Evolutionary conservation across 1,284 basidiomycete species (phyloP).

Genomic region (Cutaneotrichosporon sp.): DNA sequence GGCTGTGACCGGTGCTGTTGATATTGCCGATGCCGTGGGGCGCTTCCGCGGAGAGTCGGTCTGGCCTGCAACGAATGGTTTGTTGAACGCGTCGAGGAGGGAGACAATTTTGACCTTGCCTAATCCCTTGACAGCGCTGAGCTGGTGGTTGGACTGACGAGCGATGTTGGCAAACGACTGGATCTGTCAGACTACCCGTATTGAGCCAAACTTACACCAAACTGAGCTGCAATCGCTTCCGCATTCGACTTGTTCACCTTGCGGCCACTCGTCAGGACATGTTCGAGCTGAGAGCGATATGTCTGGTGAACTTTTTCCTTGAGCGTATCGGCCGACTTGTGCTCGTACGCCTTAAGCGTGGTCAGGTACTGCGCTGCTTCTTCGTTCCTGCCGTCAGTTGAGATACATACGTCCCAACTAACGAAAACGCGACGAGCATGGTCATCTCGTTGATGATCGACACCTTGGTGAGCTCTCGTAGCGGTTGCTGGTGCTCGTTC

Average conservation of each 20-base stretch:
- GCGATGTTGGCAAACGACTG: constrained; percentile 77
- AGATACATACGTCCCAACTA: constrained; percentile 42
- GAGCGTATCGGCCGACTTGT: constrained; percentile 87
- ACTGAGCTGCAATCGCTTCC: constrained; percentile 82
- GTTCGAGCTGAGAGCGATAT: constrained; percentile 73
- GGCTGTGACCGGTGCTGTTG: no score
- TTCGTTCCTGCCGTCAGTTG: constrained; percentile 58
- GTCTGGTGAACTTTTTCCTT: constrained; percentile 89
- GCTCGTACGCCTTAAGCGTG: constrained; percentile 88
- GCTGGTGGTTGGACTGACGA: constrained; percentile 63
- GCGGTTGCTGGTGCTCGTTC: constrained; percentile 84
- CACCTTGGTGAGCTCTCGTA: constrained; percentile 88
- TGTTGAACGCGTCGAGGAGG: constrained; percentile 53
- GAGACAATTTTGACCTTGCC: constrained; percentile 87
- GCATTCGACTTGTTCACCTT: constrained; percentile 98
- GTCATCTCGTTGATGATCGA: constrained; percentile 91
- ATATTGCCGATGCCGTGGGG: no score
- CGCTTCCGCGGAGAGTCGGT: neutral
- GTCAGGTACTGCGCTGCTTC: constrained; percentile 90
- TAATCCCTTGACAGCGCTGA: constrained; percentile 83
- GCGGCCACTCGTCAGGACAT: constrained; percentile 81
- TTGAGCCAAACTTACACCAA: constrained; percentile 62
- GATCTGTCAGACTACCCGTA: neutral
- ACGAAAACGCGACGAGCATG: constrained; percentile 89
- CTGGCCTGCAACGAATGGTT: constrained; percentile 48